Base-by-base conservation (phyloP, 208 protist species). In the Trypanosoma mega region DNA sequence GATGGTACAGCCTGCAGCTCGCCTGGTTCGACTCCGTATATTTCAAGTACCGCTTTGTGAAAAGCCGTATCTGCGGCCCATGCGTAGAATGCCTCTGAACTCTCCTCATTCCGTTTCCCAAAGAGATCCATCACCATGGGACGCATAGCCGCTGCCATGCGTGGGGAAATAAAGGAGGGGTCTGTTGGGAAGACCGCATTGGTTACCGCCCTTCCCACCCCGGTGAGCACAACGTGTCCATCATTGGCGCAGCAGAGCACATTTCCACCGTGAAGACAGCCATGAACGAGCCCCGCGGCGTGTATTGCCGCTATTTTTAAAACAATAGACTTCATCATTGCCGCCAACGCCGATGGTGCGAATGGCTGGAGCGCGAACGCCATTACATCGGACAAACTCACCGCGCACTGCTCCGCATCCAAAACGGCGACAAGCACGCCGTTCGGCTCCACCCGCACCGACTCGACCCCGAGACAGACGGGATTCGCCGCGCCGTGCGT, bases 191-290 rank as follows among this genome's bases (percentile, higher is more conserved):
- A 63, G 11, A 68, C 31, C 21, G 55, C 47, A 39, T 67, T 72
- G 41, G 68, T 79, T 71, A 84, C 74, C 31, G 92, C 55, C 24
- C 76, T 80, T 24, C 58, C 69, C 18, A 76, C 71, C 57, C 87
- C 74, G n/a, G 79, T 80, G 24, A 94, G 54, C 12, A 69, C 53
- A 11, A 50, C 72, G 46, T 80, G 68, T n/a, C 87, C 87, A 63
- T 90, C 72, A 59, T 85, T 75, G 12, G 76, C 77, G 14, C 72
- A 90, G 33, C 85, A 76, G 3, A 90, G 73, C 16, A 92, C 68
- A 61, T 94, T 94, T 31, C 84, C 82, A 26, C 63, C 64, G 70
- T 94, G 87, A 50, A 94, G 67, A 8, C 79, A 74, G 9, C 87
- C 87, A 55, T 94, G 87, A 43, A 78, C 78, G 48, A 92, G 59